Evolutionary conservation across 1,284 basidiomycete species (phyloP), one percentile per base, ranked within the genome.

Genomic region (Earliella scabrosa): DNA sequence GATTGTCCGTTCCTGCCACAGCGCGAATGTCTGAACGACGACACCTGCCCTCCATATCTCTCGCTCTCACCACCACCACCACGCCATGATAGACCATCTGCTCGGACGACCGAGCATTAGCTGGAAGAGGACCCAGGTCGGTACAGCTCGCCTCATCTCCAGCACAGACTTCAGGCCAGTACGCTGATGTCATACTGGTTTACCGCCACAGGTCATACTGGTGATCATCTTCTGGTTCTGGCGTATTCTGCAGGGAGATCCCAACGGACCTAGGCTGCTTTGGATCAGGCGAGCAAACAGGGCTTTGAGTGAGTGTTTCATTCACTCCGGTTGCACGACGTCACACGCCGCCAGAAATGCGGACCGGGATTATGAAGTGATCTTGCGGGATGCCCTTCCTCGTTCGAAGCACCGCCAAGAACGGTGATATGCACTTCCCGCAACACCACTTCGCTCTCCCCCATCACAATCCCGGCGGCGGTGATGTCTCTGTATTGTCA

Each of bases 191-290:
- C 48, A 38, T 55, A 14, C 40, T 45, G 45, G 46, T 34, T 39
- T 29, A 13, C 26, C 52, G n/a, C 44, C 48, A 32, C 64, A 93
- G 90, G 88, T 93, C 59, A 87, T 94, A 69, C 80, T 97, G 43
- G 90, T 97, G 64, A 82, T 97, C 59, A 70, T 93, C 70, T 97
- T 98, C 75, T 97, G 95, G 92, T 66, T 90, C 51, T 94, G 89
- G 85, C 76, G 90, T 31, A 85, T 98, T 50, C 69, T 83, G 38
- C 78, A 82, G 23, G 92, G 92, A 5, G 86, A 87, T 63, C 80
- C 86, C 7, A 77, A 77, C 13, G 87, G 86, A 20, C 92, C 91
- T 1, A 78, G 83, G 16, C 54, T 92, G 21, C 66, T 89, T 26
- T 86, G 83, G 82, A 68, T 93, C 2, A 79, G 82, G 44, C 73